Percentiles rank a stretch among this genome's conserved stretches.
These are phyloP conservation scores for Cyclotella baltica DNA, from an alignment of 108 stramenopile species.

Conservation along the genomic window DNA sequence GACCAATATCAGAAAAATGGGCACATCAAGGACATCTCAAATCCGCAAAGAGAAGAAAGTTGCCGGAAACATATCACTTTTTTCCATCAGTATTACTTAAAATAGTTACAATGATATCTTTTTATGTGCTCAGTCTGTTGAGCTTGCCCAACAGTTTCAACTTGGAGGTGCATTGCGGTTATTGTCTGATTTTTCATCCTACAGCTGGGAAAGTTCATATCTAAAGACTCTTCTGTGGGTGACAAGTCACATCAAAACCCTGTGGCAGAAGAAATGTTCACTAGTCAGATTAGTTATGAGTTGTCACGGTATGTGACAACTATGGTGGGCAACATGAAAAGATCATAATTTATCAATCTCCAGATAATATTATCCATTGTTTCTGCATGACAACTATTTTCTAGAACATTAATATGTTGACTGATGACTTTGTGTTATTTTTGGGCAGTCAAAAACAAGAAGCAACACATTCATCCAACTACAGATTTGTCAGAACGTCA, in stretches of 20 bases:
- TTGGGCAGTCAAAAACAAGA: slow-evolving; percentile 42
- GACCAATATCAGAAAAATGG: neutral
- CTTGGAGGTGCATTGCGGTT: slow-evolving; percentile 52
- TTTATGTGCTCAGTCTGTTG: slow-evolving; percentile 56
- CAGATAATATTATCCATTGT: slow-evolving; percentile 2
- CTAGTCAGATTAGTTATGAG: neutral
- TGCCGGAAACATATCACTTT: slow-evolving; percentile 66
- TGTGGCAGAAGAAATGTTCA: neutral
- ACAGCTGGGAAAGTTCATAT: slow-evolving; percentile 23
- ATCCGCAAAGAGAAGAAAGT: slow-evolving; percentile 16
- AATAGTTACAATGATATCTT: slow-evolving; percentile 45
- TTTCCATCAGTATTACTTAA: slow-evolving; percentile 68
- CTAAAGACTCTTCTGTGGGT: neutral
- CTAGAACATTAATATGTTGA: too few species aligned
- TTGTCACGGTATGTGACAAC: slow-evolving; percentile 25
- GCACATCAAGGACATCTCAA: neutral
- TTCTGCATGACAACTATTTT: neutral
- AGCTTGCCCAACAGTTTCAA: slow-evolving; percentile 58
- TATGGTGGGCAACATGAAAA: slow-evolving; percentile 57
- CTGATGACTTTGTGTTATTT: neutral
- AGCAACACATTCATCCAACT: neutral
- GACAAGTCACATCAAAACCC: neutral
- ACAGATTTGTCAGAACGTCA: slow-evolving; percentile 4
- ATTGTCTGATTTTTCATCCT: slow-evolving; percentile 28
- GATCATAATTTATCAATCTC: slow-evolving; percentile 32